These are phyloP conservation scores for Parafenestella ontariensis DNA, from an alignment of 2,329 filamentous ascomycete species.

Conservation along the genomic window DNA sequence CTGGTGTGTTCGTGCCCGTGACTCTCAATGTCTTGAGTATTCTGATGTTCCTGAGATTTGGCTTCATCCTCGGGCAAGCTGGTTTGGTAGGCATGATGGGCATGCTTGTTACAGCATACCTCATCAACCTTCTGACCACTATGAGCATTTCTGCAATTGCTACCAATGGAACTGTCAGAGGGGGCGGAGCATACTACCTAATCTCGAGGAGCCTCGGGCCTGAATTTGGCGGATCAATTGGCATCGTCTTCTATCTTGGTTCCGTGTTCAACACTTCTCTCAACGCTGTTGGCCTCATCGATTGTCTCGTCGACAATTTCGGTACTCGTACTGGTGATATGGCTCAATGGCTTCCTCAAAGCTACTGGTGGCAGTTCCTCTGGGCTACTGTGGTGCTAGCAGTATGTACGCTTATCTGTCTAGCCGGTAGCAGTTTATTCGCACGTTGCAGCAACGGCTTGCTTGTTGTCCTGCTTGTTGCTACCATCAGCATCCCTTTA, in stretches of 20 bases:
- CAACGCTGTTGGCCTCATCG: constrained; percentile 85
- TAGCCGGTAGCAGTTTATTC: constrained; percentile 82
- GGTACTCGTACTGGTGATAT: constrained; percentile 64
- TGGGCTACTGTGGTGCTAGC: constrained; percentile 75
- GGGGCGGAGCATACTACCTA: constrained; percentile 86
- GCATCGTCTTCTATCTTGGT: constrained; percentile 89
- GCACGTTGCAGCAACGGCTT: constrained; percentile 80
- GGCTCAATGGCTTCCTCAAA: constrained; percentile 68
- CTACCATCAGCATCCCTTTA: constrained; percentile 81
- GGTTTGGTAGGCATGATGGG: constrained; percentile 80
- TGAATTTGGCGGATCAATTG: constrained; percentile 88
- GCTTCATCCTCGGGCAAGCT: constrained; percentile 80
- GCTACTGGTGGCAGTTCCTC: constrained; percentile 79
- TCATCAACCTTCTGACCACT: constrained; percentile 82
- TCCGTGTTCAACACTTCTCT: constrained; percentile 81
- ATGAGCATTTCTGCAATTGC: constrained; percentile 89
- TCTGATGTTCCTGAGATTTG: constrained; percentile 90
- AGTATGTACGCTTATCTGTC: constrained; percentile 75
- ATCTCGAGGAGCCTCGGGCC: constrained; percentile 86
- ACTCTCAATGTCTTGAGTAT: constrained; percentile 88
- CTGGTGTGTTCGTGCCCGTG: constrained; percentile 78
- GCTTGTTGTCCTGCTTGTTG: constrained; percentile 71
- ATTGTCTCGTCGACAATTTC: constrained; percentile 80
- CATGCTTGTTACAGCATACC: constrained; percentile 76
- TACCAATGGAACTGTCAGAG: constrained; percentile 86